These are phyloP conservation scores for Candida michaelii DNA, from an alignment of 805 yeast species.

Conservation along the genomic window DNA sequence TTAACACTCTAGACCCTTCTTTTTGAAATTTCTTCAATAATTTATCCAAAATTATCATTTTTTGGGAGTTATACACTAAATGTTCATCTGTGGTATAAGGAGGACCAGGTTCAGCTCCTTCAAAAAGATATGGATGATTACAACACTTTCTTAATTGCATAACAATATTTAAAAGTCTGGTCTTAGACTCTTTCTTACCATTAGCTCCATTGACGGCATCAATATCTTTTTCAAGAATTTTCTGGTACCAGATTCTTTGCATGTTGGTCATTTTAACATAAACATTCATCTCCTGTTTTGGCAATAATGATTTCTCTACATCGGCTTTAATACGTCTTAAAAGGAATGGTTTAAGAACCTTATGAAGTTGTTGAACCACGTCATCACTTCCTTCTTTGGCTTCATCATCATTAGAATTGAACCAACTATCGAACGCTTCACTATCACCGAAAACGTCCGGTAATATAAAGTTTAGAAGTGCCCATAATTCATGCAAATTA, in stretches of 20 bases:
- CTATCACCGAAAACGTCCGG: constrained; percentile 79
- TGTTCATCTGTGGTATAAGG: constrained; percentile 86
- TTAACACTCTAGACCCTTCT: constrained; percentile 76
- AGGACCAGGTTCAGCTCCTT: constrained; percentile 90
- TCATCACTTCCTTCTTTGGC: constrained; percentile 25
- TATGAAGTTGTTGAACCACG: constrained; percentile 68
- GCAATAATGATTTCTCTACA: constrained; percentile 76
- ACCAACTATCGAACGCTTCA: constrained; percentile 76
- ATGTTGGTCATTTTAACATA: constrained; percentile 76
- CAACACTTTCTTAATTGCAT: constrained; percentile 86
- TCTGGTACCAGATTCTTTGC: constrained; percentile 78
- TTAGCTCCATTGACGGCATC: constrained; percentile 85
- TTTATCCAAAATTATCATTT: constrained; percentile 69
- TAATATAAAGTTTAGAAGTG: constrained; percentile 67
- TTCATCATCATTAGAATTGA: constrained; percentile 33
- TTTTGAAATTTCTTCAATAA: constrained; percentile 57
- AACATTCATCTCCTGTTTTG: constrained; percentile 71
- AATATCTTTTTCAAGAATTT: constrained; percentile 72
- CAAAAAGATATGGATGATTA: constrained; percentile 81
- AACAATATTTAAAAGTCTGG: constrained; percentile 73
- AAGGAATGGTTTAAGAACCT: constrained; percentile 72
- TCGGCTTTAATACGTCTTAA: constrained; percentile 76
- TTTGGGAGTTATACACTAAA: constrained; percentile 68
- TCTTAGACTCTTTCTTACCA: constrained; percentile 73
- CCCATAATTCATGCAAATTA: constrained; percentile 80